Base-by-base conservation (phyloP, 495 filamentous ascomycete genomes). In the Penicillium longicatenatum region DNA sequence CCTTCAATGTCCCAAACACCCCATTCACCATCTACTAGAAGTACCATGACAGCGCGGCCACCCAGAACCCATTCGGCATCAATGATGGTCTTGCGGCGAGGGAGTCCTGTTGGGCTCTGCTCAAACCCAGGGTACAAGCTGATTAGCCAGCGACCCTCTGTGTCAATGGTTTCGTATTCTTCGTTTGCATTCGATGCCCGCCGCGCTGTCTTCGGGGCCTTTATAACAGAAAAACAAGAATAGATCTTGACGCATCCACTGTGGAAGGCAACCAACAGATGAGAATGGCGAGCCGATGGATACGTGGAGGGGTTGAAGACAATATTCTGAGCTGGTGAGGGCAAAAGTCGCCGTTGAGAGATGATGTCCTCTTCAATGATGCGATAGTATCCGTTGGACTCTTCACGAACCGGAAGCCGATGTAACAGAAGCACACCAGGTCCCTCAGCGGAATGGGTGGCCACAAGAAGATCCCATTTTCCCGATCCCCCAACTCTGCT, bases 1-100 rank as follows among this genome's bases (percentile, higher is more conserved):
- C 87, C 86, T 64, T 91, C 86, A 30, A 93, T 77, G 72, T 95
- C 91, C 92, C 93, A 97, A 26, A 98, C 84, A 4, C 91, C 93
- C 93, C 93, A 98, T 75, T 95, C 88, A 0, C 92, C 93, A 69
- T 96, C 91, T 6, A 82, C 82, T 12, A 93, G 79, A 8, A 98
- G 79, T 5, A 85, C 82, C 59, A 97, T 75, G 37, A 97, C 79
- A 12, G 88, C 88, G 42, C 82, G 85, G 37, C 92, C 93, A 43
- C 86, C 84, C n/a, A 87, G 77, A 8, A 91, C 84, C 93, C 93
- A 97, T 53, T 89, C 78, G 0, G 91, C 89, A 56, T 87, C 87
- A n/a, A 95, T 75, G 31, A 96, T 83, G 1, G 82, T 83, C 67
- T 96, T 97, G 33, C 93, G 84, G 66, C 72, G 47, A 11, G 72